A percentile compares a stretch with the other conserved stretches of the same genome.
These are phyloP conservation scores for Lippia alba DNA, from an alignment of 305 asterid species.

Conservation along the genomic window DNA sequence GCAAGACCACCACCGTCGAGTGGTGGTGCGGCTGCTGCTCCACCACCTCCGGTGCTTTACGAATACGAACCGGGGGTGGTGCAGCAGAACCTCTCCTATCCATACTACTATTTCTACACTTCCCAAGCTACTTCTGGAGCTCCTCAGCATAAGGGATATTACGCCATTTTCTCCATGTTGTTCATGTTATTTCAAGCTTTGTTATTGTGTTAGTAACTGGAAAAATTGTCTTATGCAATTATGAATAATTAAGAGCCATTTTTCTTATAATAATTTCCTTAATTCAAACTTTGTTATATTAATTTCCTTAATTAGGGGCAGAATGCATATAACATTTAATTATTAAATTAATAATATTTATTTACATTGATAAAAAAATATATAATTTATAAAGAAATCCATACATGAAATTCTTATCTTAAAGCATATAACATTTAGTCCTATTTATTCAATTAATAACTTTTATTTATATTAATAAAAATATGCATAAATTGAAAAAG, in stretches of 20 bases:
- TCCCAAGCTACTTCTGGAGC: conserved; percentile 47
- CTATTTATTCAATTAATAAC: no score
- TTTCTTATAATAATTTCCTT: conserved; percentile 1
- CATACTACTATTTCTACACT: conserved; percentile 64
- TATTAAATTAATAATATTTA: no score
- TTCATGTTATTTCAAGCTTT: conserved; percentile 27
- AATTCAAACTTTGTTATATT: no score
- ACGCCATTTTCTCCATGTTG: conserved; percentile 31
- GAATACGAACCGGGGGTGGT: conserved; percentile 44
- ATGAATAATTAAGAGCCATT: no score
- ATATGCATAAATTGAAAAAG: no score
- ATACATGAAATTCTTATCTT: no score
- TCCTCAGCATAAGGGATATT: conserved; percentile 32
- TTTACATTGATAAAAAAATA: no score
- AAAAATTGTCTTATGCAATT: not conserved
- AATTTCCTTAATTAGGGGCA: no score
- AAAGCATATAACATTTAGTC: no score
- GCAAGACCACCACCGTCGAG: conserved; percentile 25
- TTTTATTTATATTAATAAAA: no score
- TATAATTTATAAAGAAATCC: no score
- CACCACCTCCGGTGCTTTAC: conserved; percentile 40
- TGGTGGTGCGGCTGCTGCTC: conserved; percentile 4
- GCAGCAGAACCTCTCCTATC: conserved; percentile 57
- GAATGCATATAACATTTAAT: no score
- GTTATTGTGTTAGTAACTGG: not conserved